These are phyloP conservation scores for Fragilariopsis cylindrus DNA, from an alignment of 108 stramenopile genomes.

Conservation along the genomic window DNA sequence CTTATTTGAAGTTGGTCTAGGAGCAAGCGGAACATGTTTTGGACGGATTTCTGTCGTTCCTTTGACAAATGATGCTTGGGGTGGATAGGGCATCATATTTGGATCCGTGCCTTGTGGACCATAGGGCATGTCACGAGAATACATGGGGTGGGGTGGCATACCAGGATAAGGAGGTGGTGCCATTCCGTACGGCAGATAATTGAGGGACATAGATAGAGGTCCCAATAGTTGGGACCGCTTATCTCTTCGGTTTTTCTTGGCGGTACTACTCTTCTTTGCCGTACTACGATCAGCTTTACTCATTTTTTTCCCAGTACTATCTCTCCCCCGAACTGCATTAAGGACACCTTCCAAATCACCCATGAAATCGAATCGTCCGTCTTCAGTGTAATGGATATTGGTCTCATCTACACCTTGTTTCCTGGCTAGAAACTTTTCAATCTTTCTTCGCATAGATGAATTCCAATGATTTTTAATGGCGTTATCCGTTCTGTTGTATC, in stretches of 20 bases:
- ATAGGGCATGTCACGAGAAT: constrained; percentile 23
- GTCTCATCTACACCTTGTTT: constrained; percentile 52
- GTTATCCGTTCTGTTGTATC: constrained; percentile 90
- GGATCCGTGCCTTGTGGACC: constrained; percentile 3
- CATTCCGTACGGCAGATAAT: constrained; percentile 33
- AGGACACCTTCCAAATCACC: constrained; percentile 86
- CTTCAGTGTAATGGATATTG: constrained; percentile 52
- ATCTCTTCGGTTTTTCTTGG: constrained; percentile 26
- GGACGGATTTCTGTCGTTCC: background rate
- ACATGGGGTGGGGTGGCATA: constrained; percentile 36
- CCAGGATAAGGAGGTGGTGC: constrained; percentile 31
- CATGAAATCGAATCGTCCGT: constrained; percentile 85
- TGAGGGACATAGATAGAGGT: constrained; percentile 27
- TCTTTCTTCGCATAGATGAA: constrained; percentile 84
- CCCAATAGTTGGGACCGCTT: constrained; percentile 4
- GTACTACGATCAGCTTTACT: constrained; percentile 23
- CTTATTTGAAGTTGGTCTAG: constrained; percentile 19
- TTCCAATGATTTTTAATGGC: constrained; percentile 99
- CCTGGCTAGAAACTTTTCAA: constrained; percentile 69
- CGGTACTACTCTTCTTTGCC: constrained; percentile 20
- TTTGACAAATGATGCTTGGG: background rate
- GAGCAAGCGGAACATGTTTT: constrained; percentile 31
- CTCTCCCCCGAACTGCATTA: constrained; percentile 61
- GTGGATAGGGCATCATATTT: constrained; percentile 11
- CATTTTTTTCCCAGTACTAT: constrained; percentile 19